These are phyloP conservation scores for Geopyxis carbonaria DNA, from an alignment of 495 filamentous ascomycete genomes.

Conservation along the genomic window DNA sequence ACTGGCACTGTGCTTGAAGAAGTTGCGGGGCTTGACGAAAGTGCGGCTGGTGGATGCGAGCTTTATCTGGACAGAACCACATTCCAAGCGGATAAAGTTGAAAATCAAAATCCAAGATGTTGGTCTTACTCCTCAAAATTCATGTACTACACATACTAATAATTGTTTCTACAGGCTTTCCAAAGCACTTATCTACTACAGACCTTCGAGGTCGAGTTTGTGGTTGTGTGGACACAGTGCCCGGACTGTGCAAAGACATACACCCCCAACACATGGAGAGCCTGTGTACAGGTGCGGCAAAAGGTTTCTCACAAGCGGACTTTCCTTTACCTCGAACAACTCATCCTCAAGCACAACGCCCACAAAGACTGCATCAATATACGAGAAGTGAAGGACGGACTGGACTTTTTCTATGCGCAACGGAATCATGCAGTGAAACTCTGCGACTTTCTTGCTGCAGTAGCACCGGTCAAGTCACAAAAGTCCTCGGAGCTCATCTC, in stretches of 20 bases:
- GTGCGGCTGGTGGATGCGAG: constrained; percentile 84
- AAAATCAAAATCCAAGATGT: constrained; percentile 76
- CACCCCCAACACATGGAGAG: constrained; percentile 78
- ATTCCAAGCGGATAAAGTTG: constrained; percentile 74
- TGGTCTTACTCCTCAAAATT: constrained; percentile 1
- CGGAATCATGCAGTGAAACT: constrained; percentile 87
- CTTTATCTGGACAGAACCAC: constrained; percentile 97
- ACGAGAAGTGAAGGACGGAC: constrained; percentile 79
- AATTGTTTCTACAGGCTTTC: constrained; percentile 44
- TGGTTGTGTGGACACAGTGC: constrained; percentile 78
- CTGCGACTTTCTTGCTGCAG: constrained; percentile 71
- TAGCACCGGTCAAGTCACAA: constrained; percentile 60
- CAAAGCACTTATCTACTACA: constrained; percentile 73
- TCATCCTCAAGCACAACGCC: constrained; percentile 83
- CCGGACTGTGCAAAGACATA: constrained; percentile 73
- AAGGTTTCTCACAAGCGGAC: constrained; percentile 96
- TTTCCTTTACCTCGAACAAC: constrained; percentile 88
- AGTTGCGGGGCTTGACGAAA: constrained; percentile 62
- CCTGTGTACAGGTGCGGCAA: constrained; percentile 81
- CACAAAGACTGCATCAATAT: constrained; percentile 93
- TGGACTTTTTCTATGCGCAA: constrained; percentile 86
- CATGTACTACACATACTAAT: constrained; percentile 11
- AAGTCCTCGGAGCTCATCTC: constrained; percentile 87
- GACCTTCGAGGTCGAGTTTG: constrained; percentile 81
- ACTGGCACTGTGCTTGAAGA: constrained; percentile 71